Percentiles rank a stretch among this genome's conserved stretches.
These are phyloP conservation scores for Brassica nigra DNA, from an alignment of 345 rosid genomes.

Conservation along the genomic window DNA sequence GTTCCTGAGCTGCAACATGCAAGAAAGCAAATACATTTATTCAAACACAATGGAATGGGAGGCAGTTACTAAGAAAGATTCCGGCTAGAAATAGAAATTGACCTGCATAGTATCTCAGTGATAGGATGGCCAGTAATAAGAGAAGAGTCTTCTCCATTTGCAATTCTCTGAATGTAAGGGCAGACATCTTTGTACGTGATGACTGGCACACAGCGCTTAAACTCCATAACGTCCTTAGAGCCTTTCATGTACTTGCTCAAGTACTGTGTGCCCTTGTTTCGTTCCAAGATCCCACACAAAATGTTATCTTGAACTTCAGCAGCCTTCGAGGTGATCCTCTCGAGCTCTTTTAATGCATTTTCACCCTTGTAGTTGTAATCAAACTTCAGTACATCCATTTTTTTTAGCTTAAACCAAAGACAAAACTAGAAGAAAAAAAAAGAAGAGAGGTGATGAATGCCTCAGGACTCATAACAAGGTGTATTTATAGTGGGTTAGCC, in stretches of 20 bases:
- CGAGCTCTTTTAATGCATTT: slow-evolving; percentile 55
- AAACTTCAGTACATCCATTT: slow-evolving; percentile 32
- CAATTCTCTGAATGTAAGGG: slow-evolving; percentile 71
- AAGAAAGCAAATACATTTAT: slow-evolving; percentile 5
- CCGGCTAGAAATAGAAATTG: slow-evolving; percentile 46
- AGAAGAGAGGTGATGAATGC: slow-evolving; percentile 26
- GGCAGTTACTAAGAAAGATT: slow-evolving; percentile 67
- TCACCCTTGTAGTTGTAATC: slow-evolving; percentile 28
- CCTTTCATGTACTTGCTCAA: slow-evolving; percentile 58
- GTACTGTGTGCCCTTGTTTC: slow-evolving; percentile 64
- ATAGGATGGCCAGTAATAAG: slow-evolving; percentile 74
- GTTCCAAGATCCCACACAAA: slow-evolving; percentile 54
- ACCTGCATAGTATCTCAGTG: slow-evolving; percentile 86
- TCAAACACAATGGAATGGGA: slow-evolving; percentile 39
- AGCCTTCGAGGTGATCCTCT: slow-evolving; percentile 71
- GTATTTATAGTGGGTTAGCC: slow-evolving; percentile 37
- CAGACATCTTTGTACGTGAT: slow-evolving; percentile 80
- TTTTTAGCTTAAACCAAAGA: not conserved
- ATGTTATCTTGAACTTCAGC: slow-evolving; percentile 58
- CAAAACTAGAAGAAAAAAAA: not conserved
- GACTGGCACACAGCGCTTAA: slow-evolving; percentile 69
- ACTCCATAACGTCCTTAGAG: slow-evolving; percentile 44
- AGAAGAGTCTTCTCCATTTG: slow-evolving; percentile 68
- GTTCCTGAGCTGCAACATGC: slow-evolving; percentile 79
- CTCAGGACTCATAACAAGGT: slow-evolving; percentile 27